Base-by-base conservation (phyloP, 1,284 basidiomycete genomes). In the Kwoniella shivajii region DNA sequence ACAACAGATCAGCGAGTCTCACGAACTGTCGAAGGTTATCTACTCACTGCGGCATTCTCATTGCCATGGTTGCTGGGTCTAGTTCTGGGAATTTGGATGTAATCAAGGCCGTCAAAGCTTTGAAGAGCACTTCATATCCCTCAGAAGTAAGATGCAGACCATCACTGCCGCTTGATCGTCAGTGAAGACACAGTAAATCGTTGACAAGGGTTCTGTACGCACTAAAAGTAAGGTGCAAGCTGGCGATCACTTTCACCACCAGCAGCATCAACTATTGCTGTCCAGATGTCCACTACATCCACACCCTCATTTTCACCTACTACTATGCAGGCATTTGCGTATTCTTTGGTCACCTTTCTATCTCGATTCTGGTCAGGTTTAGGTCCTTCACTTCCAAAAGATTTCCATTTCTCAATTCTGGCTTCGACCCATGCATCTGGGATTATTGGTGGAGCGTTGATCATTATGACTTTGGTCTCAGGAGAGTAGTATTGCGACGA, bases 391-490 rank as follows among this genome's bases (percentile, higher is more conserved):
- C 58, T 54, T 1, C 64, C 65, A 43, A 66, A 67, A 42, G 56
- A 55, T 46, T 60, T 50, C 68, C 68, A 69, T 43, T 59, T 79
- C 33, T 83, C 83, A 38, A 80, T 72, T 43, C 83, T 79, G 29
- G 79, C 75, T 24, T 72, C 73, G 44, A 84, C 77, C 68, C 84
- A 81, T 36, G 79, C 53, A 20, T 44, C 33, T 31, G 84, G 84
- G 66, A 88, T 87, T 54, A 93, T 82, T 2, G 92, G 92, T 3
- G 92, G 90, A 14, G 91, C 88, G 4, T 88, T 89, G 60, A 95
- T 84, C 56, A 95, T 80, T 47, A 95, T 78, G 61, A 95, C 82
- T 48, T 83, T 82, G 38, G 92, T 92, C n/a, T 81, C 68, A 1
- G 89, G 86, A 2, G 86, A 86, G 78, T 90, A 84, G 72, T 84